phyloP scores from a whole-genome alignment of 495 filamentous ascomycete genomes.

The Penicillium herquei region DNA sequence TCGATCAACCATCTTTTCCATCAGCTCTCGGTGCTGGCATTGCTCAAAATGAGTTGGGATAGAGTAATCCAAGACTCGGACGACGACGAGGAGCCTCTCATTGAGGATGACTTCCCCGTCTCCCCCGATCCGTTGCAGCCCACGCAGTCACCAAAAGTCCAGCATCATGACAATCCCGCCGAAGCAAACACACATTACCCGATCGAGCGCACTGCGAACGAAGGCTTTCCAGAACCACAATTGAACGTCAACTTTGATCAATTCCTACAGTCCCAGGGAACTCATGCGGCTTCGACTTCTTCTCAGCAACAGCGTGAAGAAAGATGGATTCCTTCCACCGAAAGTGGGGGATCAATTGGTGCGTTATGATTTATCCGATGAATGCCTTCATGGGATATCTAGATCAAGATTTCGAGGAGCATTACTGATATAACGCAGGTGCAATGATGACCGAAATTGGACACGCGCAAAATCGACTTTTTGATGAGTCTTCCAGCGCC shows the following conservation, averaged over 20 bases:
- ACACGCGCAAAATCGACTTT: conserved; percentile 33
- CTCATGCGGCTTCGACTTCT: conserved; percentile 17
- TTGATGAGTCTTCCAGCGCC: conserved; percentile 29
- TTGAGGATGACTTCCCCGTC: conserved; percentile 28
- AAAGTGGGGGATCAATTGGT: conserved; percentile 36
- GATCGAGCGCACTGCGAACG: conserved; percentile 6
- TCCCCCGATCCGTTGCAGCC: conserved; percentile 18
- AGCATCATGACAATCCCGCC: conserved; percentile 16
- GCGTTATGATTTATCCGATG: conserved; percentile 6
- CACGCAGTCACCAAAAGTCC: conserved; percentile 11
- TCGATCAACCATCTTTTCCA: conserved; percentile 16
- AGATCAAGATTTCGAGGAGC: neutral
- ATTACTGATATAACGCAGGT: conserved; percentile 16
- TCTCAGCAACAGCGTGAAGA: conserved; percentile 42
- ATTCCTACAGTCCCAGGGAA: conserved; percentile 36
- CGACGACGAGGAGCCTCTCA: conserved; percentile 46
- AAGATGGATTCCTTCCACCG: conserved; percentile 35
- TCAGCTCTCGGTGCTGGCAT: conserved; percentile 1
- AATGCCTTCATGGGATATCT: neutral
- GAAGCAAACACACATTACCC: conserved; percentile 12
- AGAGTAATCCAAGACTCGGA: conserved; percentile 53
- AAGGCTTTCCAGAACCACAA: conserved; percentile 12
- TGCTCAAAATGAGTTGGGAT: conserved; percentile 29
- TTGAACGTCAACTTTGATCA: conserved; percentile 40
- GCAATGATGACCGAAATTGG: conserved; percentile 43